Base-by-base conservation (phyloP, 441 rosid genomes). In the Eruca vesicaria region DNA sequence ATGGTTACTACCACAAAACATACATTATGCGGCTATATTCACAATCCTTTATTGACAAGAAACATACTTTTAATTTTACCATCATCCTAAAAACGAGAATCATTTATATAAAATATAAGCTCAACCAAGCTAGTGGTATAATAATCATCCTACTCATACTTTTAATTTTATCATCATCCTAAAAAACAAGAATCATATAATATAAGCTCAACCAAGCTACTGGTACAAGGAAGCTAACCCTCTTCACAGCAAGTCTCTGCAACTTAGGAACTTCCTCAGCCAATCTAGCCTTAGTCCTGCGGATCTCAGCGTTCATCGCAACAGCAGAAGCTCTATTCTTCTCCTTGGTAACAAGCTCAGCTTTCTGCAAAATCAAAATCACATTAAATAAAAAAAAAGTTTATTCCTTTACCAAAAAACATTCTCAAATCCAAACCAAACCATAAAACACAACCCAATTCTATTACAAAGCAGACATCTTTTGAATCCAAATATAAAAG, bases 161-260 rank as follows among this genome's bases (percentile, higher is more conserved):
- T n/a, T n/a, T n/a, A n/a, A n/a, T n/a, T n/a, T n/a, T n/a, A n/a
- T n/a, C n/a, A n/a, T 29, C 18, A 48, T 35, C 6, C 5, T 9
- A 3, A 52, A n/a, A 53, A 55, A 3, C 57, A 64, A 32, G 26
- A 65, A 65, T 41, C 33, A 66, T 26, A 32, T 45, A 58, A 66
- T 26, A 32, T 45, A 58, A 57, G 38, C 41, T 68, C 29, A 55
- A 71, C n/a, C 53, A 69, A 56, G 32, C 45, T 11, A 76, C 6
- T 26, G 18, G 12, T 38, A 53, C 19, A 62, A 35, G 7, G 28
- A 79, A 65, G 29, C 72, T 68, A 52, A 94, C 99, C 99, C 87
- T 88, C 84, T 90, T 93, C 36, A 93, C 78, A 56, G 97, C 97
- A 90, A 93, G 85, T 81, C 94, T 90, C 87, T 92, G 98, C 85